phyloP scores from a whole-genome alignment of 179 eudicot genomes.

The Monotropa hypopitys region DNA sequence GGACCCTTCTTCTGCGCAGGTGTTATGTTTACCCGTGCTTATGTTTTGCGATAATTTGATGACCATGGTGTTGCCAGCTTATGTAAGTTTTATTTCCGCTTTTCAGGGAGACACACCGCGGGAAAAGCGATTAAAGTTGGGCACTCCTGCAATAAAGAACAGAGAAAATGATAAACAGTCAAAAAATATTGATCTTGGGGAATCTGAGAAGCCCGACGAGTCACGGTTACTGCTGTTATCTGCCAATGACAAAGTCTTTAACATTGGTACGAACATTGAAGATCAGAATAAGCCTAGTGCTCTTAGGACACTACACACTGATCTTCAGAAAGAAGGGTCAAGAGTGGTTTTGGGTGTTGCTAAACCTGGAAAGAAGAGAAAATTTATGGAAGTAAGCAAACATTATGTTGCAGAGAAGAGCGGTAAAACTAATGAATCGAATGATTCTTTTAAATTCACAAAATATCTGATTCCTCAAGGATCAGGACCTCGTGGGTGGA shows the following conservation, averaged over 20 bases:
- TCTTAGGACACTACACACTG: conserved; percentile 47
- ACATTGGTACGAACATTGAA: conserved; percentile 43
- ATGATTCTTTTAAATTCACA: conserved; percentile 38
- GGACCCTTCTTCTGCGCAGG: conserved; percentile 24
- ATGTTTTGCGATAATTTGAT: background rate
- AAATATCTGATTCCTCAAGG: conserved; percentile 48
- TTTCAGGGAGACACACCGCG: conserved; percentile 68
- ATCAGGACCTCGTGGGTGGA: conserved; percentile 52
- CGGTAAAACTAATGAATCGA: conserved; percentile 32
- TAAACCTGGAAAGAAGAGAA: conserved; percentile 83
- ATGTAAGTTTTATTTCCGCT: background rate
- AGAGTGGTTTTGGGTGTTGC: conserved; percentile 88
- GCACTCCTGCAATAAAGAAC: conserved; percentile 22
- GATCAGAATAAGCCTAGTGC: conserved; percentile 34
- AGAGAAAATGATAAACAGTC: conserved; percentile 30
- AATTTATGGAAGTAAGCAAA: conserved; percentile 95
- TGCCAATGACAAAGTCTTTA: conserved; percentile 48
- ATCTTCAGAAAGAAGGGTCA: conserved; percentile 64
- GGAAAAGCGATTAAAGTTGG: conserved; percentile 63
- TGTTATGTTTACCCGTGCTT: conserved; percentile 1
- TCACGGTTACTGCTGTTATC: conserved; percentile 35
- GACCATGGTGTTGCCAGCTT: background rate
- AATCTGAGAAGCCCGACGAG: conserved; percentile 27
- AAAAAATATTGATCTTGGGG: conserved; percentile 20
- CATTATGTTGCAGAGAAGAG: conserved; percentile 51